Evolutionary conservation across 768 basidiomycete genomes (phyloP), one percentile per base, ranked within the genome.

Genomic region (Hypsizygus marmoreus): DNA sequence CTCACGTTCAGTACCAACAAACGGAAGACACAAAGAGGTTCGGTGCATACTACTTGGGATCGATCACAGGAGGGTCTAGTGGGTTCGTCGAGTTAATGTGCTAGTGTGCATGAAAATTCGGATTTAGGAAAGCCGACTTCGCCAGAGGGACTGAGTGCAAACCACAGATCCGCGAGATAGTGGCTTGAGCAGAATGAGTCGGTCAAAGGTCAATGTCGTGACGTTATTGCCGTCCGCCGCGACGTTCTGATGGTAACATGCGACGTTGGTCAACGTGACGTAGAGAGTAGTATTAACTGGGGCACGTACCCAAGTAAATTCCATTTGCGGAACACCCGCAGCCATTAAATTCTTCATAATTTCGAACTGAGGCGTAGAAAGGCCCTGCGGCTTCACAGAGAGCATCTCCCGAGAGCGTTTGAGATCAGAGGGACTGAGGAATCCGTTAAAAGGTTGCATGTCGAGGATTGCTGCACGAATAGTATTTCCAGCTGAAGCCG

Each of bases 151-250:
- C 22, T 3, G 7, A 22, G 2, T 7, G n/a, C 25, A 25, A 24
- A 53, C 51, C 25, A 53, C 51, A 24, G 41, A 49, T 14, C 51
- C 51, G 28, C 51, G 51, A 25, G 51, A 53, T 9, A 53, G 23
- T n/a, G 51, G 51, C 25, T 37, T 48, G 14, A 53, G 43, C 19
- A 53, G 23, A 4, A 53, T 32, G 5, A 53, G 35, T 10, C 51
- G 37, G 28, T 53, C 51, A 32, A 53, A 49, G 14, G 39, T 37
- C 4, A 53, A 34, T 11, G 47, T 49, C 2, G 47, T 24, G 4
- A 45, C 28, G 25, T 49, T 45, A n/a, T 49, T 49, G 2, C 38
- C 6, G 24, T 45, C 51, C 1, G 51, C 11, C 14, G 47, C 51
- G 4, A 48, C 33, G 23, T 52, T 48, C 51, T 30, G 17, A 14